These are phyloP conservation scores for Aspergillus bridgeri DNA, from an alignment of 495 filamentous ascomycete genomes.

Conservation along the genomic window DNA sequence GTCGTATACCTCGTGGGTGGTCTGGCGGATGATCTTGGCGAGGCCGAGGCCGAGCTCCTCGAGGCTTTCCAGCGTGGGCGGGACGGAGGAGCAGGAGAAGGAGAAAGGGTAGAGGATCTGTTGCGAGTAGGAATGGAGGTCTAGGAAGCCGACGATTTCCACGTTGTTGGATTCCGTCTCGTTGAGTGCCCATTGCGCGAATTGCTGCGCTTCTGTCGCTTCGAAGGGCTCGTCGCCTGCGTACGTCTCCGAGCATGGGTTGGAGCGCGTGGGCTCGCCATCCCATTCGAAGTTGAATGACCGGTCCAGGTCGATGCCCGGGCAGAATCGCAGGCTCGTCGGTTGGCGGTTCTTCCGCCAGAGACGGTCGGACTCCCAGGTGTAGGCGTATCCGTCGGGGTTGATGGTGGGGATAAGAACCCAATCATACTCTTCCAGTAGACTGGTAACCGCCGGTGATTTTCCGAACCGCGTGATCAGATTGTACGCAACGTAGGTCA, in stretches of 20 bases:
- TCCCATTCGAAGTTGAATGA: conserved; percentile 85
- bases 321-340: conserved; percentile 78
- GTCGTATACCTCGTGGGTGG: conserved; percentile 70
- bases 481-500: conserved; percentile 88
- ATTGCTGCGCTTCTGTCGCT: conserved; percentile 67
- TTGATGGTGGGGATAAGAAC: conserved; percentile 89
- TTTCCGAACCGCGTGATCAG: conserved; percentile 79
- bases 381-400: conserved; percentile 91
- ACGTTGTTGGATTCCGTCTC: conserved; percentile 68
- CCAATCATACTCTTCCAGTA: conserved; percentile 80
- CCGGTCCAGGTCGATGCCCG: conserved; percentile 85
- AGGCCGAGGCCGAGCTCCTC: conserved; percentile 85
- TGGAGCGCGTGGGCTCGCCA: conserved; percentile 58
- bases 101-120: conserved; percentile 92
- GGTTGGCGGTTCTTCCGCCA: conserved; percentile 95
- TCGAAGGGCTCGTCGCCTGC: conserved; percentile 82
- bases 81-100: conserved; percentile 70
- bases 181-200: conserved; percentile 85
- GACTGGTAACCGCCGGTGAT: conserved; percentile 59
- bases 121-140: conserved; percentile 94
- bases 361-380: conserved; percentile 84
- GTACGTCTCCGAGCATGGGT: conserved; percentile 91
- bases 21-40: conserved; percentile 81
- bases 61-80: conserved; percentile 85
- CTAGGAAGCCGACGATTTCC: conserved; percentile 77